A percentile compares a stretch with the other conserved stretches of the same genome.
phyloP scores from a whole-genome alignment of 1,139 yeast species.

The Blastobotrys illinoisensis region DNA sequence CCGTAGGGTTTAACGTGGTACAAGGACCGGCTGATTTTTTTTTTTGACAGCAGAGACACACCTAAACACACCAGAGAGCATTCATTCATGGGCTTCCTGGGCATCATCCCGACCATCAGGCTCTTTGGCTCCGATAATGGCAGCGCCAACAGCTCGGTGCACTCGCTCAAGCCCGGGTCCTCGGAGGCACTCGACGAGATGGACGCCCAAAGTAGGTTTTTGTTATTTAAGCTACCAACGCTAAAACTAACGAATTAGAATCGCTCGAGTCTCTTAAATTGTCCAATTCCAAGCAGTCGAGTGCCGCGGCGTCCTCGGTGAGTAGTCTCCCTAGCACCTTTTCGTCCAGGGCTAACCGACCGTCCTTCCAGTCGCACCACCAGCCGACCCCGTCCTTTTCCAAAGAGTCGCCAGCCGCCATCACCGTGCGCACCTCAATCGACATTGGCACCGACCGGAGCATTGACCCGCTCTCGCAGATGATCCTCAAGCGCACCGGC shows the following conservation, averaged over 20 bases:
- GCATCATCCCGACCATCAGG: conserved; percentile 9
- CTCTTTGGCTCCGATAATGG: conserved; percentile 7
- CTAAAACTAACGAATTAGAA: conserved; percentile 2
- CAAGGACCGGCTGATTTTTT: background rate
- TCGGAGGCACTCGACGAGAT: background rate
- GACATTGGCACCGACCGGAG: conserved; percentile 1
- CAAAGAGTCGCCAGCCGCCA: background rate
- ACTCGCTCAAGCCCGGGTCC: background rate
- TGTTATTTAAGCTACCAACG: no score
- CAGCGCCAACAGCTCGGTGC: background rate
- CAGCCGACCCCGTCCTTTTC: background rate
- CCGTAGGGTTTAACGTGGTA: background rate
- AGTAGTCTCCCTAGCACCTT: background rate
- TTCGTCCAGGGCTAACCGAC: background rate
- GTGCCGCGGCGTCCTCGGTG: background rate
- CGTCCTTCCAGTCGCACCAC: background rate
- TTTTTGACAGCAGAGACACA: background rate
- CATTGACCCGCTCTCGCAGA: conserved; percentile 12
- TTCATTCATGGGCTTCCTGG: conserved; percentile 9
- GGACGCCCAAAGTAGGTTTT: conserved; percentile 6
- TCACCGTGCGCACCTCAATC: background rate
- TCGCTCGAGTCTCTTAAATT: conserved; percentile 6
- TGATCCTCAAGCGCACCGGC: conserved; percentile 13
- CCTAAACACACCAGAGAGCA: background rate
- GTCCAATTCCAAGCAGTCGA: conserved; percentile 4